A percentile compares a stretch with the other conserved stretches of the same genome.
Evolutionary conservation across 1,139 yeast species (phyloP).

Genomic region (Groenewaldozyma auringiensis): DNA sequence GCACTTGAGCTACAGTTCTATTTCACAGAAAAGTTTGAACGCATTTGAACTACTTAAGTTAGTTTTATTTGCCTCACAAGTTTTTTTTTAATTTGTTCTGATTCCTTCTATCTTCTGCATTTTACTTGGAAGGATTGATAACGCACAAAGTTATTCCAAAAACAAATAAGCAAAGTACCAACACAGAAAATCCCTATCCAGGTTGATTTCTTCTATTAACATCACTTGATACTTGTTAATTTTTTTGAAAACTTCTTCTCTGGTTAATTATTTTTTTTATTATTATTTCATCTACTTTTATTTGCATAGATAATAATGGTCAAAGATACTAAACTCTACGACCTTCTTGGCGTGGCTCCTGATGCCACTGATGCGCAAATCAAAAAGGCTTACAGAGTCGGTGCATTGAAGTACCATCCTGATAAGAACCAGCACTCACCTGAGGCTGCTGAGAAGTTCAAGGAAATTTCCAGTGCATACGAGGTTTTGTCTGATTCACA

Average conservation of each 20-base stretch:
- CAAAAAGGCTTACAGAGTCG: slow-evolving; percentile 90
- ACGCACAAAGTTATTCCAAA: too few relatives aligned
- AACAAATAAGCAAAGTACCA: too few relatives aligned
- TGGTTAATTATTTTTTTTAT: neutral
- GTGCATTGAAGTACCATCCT: slow-evolving; percentile 91
- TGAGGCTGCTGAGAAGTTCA: slow-evolving; percentile 91
- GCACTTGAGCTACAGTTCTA: too few relatives aligned
- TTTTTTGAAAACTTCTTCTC: neutral
- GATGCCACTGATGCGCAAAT: slow-evolving; percentile 75
- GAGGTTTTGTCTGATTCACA: slow-evolving; percentile 80
- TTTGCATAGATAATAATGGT: slow-evolving; percentile 48
- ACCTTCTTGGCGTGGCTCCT: slow-evolving; percentile 65
- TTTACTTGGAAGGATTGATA: too few relatives aligned
- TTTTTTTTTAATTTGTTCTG: neutral
- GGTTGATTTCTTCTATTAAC: too few relatives aligned
- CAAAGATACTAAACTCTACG: slow-evolving; percentile 84
- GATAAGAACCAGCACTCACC: slow-evolving; percentile 84
- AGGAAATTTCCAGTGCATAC: slow-evolving; percentile 76
- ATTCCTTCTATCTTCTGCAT: neutral
- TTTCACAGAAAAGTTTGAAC: too few relatives aligned
- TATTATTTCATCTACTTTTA: neutral
- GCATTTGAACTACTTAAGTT: too few relatives aligned
- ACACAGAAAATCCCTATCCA: too few relatives aligned
- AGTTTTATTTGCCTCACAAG: too few relatives aligned
- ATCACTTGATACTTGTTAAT: too few relatives aligned